phyloP scores from a whole-genome alignment of 805 yeast species.

The Yueomyces sp. region DNA sequence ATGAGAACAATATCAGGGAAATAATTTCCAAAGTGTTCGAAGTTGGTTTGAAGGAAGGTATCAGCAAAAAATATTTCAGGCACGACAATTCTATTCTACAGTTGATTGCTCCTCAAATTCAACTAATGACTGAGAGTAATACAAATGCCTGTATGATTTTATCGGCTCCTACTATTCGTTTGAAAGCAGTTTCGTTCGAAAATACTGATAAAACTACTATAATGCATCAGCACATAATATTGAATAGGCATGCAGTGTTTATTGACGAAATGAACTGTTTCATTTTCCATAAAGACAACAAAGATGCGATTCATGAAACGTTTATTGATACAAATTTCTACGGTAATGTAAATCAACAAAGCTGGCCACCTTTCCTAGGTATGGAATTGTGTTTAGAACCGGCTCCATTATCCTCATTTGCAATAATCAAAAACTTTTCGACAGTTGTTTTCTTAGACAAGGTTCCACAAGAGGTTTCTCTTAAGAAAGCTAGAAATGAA shows the following conservation, averaged over 20 bases:
- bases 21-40: conserved; percentile 1
- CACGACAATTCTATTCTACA: conserved; percentile 30
- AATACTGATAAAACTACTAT: conserved; percentile 30
- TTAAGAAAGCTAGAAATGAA: conserved; percentile 17
- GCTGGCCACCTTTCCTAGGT: conserved; percentile 90
- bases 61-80: not conserved
- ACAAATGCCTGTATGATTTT: conserved; percentile 50
- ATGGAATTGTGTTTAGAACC: conserved; percentile 52
- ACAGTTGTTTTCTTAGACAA: conserved; percentile 47
- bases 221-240: conserved; percentile 35
- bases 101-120: conserved; percentile 74
- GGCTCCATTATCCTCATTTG: conserved; percentile 31
- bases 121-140: conserved; percentile 39
- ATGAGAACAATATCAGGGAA: not conserved
- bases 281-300: conserved; percentile 43
- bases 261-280: conserved; percentile 61
- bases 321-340: conserved; percentile 39
- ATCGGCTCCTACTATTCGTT: conserved; percentile 57
- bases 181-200: conserved; percentile 53
- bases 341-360: conserved; percentile 33
- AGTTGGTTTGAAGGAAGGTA: not conserved
- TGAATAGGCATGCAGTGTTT: conserved; percentile 57
- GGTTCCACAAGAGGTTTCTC: conserved; percentile 31
- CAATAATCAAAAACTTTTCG: conserved; percentile 53
- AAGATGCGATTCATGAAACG: conserved; percentile 27